Evolutionary conservation across 306 rosid genomes (phyloP), one percentile per base, ranked within the genome.

Genomic region (Nissolia schottii): DNA sequence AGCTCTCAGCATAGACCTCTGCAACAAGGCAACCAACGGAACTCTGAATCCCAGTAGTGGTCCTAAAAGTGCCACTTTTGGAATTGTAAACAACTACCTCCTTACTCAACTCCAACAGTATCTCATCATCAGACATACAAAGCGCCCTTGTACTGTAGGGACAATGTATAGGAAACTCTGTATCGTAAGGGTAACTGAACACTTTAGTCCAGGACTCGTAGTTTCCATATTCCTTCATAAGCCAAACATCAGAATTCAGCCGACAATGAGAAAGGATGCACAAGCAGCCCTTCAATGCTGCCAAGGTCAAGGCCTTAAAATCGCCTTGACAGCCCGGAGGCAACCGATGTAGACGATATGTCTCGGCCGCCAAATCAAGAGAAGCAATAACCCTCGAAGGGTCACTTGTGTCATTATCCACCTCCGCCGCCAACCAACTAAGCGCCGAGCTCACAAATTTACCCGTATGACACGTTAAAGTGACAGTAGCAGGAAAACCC

Each of bases 141-240:
- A 58, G 51, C 20, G 51, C 49, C 11, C 7, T 48, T 3, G 0
- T 31, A 7, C 18, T 0, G 22, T 14, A 5, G 9, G 38, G 7
- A 41, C 0, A n/a, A n/a, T n/a, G n/a, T 9, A 2, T 8, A 41
- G 49, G 14, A 0, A 41, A 40, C 0, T 9, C 9, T n/a, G n/a
- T n/a, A n/a, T n/a, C n/a, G 34, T 0, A 18, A 45, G 79, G 76
- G 54, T 76, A 1, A 8, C 24, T 27, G 6, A 61, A 58, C 50
- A 77, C 27, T 46, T 67, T 79, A 16, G 75, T 72, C 87, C 84
- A 82, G 31, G 86, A 82, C 3, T 74, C 80, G 28, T 24, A 29
- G 22, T 79, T 63, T 28, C 87, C 82, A 72, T 67, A 73, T 11
- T 77, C 78, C 51, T 77, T 73, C 87, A 79, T 79, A 15, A 79